phyloP scores from a whole-genome alignment of 495 filamentous ascomycete species.

The Trichoderma virens region DNA sequence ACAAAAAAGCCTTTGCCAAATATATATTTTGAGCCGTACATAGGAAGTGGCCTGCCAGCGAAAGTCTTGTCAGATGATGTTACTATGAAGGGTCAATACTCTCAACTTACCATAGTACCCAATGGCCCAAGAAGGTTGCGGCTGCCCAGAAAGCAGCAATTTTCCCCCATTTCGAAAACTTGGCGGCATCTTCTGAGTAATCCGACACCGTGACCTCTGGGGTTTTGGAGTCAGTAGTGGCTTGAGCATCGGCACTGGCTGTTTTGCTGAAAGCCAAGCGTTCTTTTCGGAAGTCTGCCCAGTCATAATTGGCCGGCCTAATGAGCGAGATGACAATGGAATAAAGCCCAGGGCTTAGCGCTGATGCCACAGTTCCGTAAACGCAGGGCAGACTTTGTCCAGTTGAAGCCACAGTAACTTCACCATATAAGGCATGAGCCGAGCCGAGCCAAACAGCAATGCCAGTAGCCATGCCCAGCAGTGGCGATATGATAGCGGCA shows the following conservation, averaged over 20 bases:
- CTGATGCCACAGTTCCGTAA: slow-evolving; percentile 1
- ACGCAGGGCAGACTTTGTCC: neutral
- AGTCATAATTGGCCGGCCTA: slow-evolving; percentile 1
- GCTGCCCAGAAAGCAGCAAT: neutral
- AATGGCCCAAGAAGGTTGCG: neutral
- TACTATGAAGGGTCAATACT: neutral
- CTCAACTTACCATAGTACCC: neutral
- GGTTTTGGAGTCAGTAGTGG: neutral
- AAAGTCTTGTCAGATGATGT: neutral
- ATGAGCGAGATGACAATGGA: neutral
- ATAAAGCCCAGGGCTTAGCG: neutral
- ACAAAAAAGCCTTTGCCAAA: neutral
- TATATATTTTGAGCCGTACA: neutral
- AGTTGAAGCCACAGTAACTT: neutral
- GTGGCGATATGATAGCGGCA: neutral
- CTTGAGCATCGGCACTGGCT: neutral
- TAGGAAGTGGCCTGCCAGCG: neutral
- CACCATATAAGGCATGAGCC: neutral
- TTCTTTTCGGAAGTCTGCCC: slow-evolving; percentile 1
- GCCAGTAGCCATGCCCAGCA: neutral
- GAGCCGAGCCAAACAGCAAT: neutral
- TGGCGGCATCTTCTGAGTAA: neutral
- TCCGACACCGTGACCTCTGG: neutral
- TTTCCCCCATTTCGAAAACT: neutral
- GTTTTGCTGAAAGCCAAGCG: neutral